Evolutionary conservation across 1,284 basidiomycete genomes (phyloP).

Genomic region (Austroboletus novae-zelandiae): DNA sequence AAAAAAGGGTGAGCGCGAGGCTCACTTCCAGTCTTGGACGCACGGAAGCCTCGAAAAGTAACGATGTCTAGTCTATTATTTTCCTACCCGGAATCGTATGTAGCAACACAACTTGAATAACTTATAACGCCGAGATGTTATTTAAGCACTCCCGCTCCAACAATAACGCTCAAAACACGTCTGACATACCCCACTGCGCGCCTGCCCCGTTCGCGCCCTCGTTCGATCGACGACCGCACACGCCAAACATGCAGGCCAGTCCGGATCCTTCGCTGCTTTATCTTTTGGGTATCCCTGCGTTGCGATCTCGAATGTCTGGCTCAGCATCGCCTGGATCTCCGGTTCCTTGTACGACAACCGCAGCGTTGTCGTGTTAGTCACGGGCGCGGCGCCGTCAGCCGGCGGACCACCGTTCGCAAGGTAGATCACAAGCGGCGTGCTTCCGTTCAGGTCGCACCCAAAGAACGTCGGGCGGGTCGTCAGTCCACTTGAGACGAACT

Average conservation of each 20-base stretch:
- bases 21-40: not conserved
- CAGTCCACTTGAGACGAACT: conserved; percentile 37
- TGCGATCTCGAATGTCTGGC: conserved; percentile 39
- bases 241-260: conserved; percentile 45
- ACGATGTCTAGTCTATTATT: too few relatives aligned
- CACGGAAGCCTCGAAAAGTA: too few relatives aligned
- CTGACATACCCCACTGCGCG: conserved; percentile 38
- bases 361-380: conserved; percentile 42
- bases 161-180: conserved; percentile 42
- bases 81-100: not conserved
- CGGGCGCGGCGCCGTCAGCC: conserved; percentile 33
- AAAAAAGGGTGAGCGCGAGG: not conserved
- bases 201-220: conserved; percentile 27
- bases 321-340: conserved; percentile 40
- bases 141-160: conserved; percentile 28
- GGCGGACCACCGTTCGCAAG: conserved; percentile 46
- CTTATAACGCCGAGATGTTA: too few relatives aligned
- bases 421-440: conserved; percentile 39
- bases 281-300: conserved; percentile 38
- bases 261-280: conserved; percentile 26
- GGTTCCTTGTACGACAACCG: conserved; percentile 32
- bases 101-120: conserved; percentile 1
- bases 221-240: conserved; percentile 45
- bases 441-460: conserved; percentile 35
- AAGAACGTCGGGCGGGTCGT: conserved; percentile 44